phyloP scores from a whole-genome alignment of 805 yeast genomes.

The Saccharomycopsis sp. region DNA sequence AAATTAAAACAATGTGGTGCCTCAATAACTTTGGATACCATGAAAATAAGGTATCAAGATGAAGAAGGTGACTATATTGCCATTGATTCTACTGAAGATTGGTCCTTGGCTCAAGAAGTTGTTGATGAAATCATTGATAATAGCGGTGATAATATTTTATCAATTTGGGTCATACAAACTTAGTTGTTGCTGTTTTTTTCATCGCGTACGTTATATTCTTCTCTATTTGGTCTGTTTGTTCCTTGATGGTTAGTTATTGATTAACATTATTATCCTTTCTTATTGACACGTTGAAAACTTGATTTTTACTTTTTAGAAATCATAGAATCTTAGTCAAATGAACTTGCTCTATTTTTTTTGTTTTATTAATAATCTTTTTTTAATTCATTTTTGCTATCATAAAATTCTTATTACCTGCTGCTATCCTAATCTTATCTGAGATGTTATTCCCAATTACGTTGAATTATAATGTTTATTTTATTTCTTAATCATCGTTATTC shows the following conservation, averaged over 20 bases:
- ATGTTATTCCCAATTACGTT: too few species aligned
- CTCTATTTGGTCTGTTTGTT: neutral
- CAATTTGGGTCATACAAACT: slow-evolving; percentile 30
- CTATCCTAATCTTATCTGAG: too few species aligned
- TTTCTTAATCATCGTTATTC: too few species aligned
- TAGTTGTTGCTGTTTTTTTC: too few species aligned
- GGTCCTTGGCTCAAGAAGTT: slow-evolving; percentile 76
- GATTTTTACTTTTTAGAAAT: neutral
- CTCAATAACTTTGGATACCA: slow-evolving; percentile 26
- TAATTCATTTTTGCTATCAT: too few species aligned
- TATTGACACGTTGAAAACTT: neutral
- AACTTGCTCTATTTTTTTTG: too few species aligned
- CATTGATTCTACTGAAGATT: slow-evolving; percentile 78
- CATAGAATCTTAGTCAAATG: too few species aligned
- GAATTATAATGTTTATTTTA: too few species aligned
- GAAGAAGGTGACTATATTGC: slow-evolving; percentile 93
- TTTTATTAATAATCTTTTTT: too few species aligned
- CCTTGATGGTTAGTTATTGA: neutral
- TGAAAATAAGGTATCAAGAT: slow-evolving; percentile 71
- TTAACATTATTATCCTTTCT: neutral
- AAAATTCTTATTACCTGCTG: too few species aligned
- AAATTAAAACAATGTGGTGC: slow-evolving; percentile 46
- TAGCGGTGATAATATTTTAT: slow-evolving; percentile 34
- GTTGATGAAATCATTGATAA: slow-evolving; percentile 30
- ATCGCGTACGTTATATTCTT: neutral